These are phyloP conservation scores for Ustilago hordei DNA, from an alignment of 1,284 basidiomycete genomes.

Conservation along the genomic window DNA sequence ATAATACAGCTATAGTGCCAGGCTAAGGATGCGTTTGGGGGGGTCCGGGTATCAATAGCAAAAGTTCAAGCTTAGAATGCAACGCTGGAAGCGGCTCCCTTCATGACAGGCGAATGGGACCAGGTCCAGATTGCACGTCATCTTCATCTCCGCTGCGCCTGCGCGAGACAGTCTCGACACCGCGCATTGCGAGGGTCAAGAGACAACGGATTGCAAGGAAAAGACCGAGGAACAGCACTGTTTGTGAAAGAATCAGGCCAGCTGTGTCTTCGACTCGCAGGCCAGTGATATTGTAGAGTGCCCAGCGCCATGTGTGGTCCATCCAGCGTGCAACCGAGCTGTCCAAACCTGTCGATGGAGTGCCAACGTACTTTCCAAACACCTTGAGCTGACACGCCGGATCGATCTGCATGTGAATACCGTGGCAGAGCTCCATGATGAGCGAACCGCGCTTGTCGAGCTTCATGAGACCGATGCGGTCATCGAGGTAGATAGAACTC, in stretches of 20 bases:
- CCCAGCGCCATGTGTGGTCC: constrained; percentile 44
- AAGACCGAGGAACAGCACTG: constrained; percentile 20
- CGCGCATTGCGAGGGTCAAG: constrained; percentile 17
- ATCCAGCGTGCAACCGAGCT: constrained; percentile 25
- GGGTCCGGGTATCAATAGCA: background rate
- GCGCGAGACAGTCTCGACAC: constrained; percentile 8
- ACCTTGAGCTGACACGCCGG: constrained; percentile 61
- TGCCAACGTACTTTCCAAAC: constrained; percentile 64
- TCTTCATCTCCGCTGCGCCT: constrained; percentile 12
- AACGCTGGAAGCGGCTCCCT: background rate
- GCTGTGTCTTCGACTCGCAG: constrained; percentile 42
- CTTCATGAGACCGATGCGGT: constrained; percentile 86
- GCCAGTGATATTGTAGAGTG: constrained; percentile 45
- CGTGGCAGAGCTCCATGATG: constrained; percentile 61
- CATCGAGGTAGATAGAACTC: constrained; percentile 83
- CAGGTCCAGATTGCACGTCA: constrained; percentile 15
- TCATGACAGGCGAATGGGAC: constrained; percentile 32
- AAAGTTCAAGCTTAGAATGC: background rate
- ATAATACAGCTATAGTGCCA: background rate
- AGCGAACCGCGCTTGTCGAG: constrained; percentile 79
- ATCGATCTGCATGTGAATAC: constrained; percentile 66
- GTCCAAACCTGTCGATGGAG: constrained; percentile 28
- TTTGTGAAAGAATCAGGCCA: constrained; percentile 35
- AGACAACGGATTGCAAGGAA: constrained; percentile 24
- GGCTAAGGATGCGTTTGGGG: background rate